These are phyloP conservation scores for Anthoceros angustus DNA, from an alignment of 225 moss, liverwort and hornwort species.

Conservation along the genomic window DNA sequence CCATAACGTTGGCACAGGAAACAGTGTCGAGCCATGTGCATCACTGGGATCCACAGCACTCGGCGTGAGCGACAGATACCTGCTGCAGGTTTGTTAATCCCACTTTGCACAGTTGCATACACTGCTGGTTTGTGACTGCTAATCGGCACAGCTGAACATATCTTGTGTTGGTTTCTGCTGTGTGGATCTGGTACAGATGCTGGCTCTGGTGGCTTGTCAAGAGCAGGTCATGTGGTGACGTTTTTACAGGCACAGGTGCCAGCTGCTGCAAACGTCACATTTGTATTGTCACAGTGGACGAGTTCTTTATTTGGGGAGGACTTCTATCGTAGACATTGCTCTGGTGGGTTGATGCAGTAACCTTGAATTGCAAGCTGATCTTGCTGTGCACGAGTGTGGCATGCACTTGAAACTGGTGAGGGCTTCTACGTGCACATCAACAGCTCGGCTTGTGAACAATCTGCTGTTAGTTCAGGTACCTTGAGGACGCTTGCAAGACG, in stretches of 20 bases:
- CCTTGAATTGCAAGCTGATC: not conserved
- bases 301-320: slow-evolving; percentile 6
- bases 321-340: slow-evolving; percentile 15
- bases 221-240: slow-evolving; percentile 44
- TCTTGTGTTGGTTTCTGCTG: slow-evolving; percentile 10
- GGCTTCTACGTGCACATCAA: not conserved
- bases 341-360: slow-evolving; percentile 20
- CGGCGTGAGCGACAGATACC: slow-evolving; percentile 44
- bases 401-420: not conserved
- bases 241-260: slow-evolving; percentile 26
- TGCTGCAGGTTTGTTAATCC: not conserved
- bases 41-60: slow-evolving; percentile 8
- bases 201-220: slow-evolving; percentile 73
- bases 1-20: slow-evolving; percentile 40
- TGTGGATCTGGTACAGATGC: slow-evolving; percentile 61
- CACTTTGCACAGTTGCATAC: not conserved
- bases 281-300: slow-evolving; percentile 18
- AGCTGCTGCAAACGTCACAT: slow-evolving; percentile 28
- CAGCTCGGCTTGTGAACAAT: not conserved
- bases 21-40: slow-evolving; percentile 5
- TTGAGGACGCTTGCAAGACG: no score
- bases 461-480: not conserved
- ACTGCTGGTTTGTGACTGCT: not conserved
- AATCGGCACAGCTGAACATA: not conserved
- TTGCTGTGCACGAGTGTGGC: slow-evolving; percentile 10